Percentiles rank a stretch among this genome's conserved stretches.
phyloP scores from a whole-genome alignment of 495 filamentous ascomycete species.

The Tuber brumale region DNA sequence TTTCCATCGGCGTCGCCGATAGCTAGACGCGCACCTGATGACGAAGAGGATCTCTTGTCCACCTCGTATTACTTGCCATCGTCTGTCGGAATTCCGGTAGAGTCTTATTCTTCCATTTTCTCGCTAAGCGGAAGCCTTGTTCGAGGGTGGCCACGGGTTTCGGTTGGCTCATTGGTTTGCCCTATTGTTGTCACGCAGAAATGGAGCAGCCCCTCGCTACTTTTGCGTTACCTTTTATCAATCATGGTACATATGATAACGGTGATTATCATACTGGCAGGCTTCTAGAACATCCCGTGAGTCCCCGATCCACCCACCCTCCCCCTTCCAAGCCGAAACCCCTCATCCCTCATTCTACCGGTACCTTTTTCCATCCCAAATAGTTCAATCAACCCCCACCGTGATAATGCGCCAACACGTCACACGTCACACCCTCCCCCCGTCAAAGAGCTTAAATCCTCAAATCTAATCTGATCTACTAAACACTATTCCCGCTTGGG shows the following conservation, averaged over 20 bases:
- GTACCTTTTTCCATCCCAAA: not conserved
- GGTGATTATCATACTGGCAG: not conserved
- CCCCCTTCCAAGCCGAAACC: not conserved
- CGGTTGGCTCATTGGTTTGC: not conserved
- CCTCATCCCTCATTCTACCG: not conserved
- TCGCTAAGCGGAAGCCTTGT: not conserved
- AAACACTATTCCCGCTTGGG: not conserved
- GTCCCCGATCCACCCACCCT: not conserved
- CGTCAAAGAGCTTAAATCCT: conserved; percentile 1
- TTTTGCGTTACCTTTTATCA: not conserved
- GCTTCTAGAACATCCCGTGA: not conserved
- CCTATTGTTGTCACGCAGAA: conserved; percentile 1
- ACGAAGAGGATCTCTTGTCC: not conserved
- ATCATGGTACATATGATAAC: not conserved
- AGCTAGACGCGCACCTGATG: not conserved
- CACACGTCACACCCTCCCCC: not conserved
- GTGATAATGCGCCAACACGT: not conserved
- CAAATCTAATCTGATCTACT: not conserved
- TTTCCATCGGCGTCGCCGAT: not conserved
- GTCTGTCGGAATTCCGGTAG: not conserved
- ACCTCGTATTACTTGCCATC: not conserved
- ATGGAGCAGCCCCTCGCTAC: not conserved
- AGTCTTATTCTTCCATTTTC: not conserved
- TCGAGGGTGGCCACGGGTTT: not conserved
- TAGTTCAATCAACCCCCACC: not conserved